phyloP scores from a whole-genome alignment of 202 grass and related monocot genomes.

The Setaria viridis region DNA sequence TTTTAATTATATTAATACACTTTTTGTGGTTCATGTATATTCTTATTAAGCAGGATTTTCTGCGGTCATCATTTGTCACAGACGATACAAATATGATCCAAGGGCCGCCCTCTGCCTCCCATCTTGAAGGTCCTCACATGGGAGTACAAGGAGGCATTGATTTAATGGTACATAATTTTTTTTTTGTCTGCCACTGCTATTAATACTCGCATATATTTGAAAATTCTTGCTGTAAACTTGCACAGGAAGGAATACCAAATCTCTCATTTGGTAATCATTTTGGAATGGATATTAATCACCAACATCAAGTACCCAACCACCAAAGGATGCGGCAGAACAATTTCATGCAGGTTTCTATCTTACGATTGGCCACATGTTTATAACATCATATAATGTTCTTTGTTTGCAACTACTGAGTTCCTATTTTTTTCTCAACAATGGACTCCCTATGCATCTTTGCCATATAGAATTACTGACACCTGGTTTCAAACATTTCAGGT shows the following conservation, averaged over 20 bases:
- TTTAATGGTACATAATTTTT: conserved; percentile 63
- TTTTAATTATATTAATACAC: conserved; percentile 26
- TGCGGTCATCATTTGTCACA: conserved; percentile 61
- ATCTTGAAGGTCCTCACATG: conserved; percentile 69
- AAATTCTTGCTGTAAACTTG: conserved; percentile 39
- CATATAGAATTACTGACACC: conserved; percentile 1
- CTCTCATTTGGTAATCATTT: conserved; percentile 84
- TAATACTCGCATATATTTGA: conserved; percentile 34
- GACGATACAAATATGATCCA: conserved; percentile 65
- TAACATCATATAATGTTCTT: conserved; percentile 21
- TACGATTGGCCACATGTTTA: conserved; percentile 21
- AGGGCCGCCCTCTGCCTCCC: conserved; percentile 52
- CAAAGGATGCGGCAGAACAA: conserved; percentile 66
- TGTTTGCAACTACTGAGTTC: conserved; percentile 34
- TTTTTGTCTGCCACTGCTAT: conserved; percentile 38
- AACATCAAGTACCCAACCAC: conserved; percentile 77
- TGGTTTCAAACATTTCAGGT: conserved; percentile 50
- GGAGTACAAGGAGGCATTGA: conserved; percentile 61
- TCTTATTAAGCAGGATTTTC: conserved; percentile 62
- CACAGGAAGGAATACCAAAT: conserved; percentile 90
- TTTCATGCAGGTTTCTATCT: conserved; percentile 64
- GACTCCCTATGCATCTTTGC: conserved; percentile 33
- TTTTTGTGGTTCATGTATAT: conserved; percentile 30
- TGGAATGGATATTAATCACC: conserved; percentile 79
- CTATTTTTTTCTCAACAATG: conserved; percentile 7